Base-by-base conservation (phyloP, 768 basidiomycete genomes). In the Flagelloscypha sp. region DNA sequence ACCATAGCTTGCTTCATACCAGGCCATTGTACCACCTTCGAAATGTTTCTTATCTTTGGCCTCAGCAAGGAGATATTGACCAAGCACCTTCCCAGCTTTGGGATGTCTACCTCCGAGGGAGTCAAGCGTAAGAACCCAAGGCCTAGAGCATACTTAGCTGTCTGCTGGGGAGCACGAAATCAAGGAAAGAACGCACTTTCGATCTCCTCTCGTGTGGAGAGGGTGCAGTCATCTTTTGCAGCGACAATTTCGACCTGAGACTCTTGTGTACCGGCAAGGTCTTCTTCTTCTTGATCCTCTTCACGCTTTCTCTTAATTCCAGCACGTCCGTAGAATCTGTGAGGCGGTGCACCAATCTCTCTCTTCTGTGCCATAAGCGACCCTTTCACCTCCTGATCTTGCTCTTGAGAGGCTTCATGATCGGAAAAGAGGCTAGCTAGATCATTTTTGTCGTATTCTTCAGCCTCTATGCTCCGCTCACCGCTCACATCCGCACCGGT, bases 101-200 rank as follows among this genome's bases (percentile, higher is more conserved):
- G 66, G 65, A 56, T 97, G 93, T n/a, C 63, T 60, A 10, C 64
- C 61, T 4, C 84, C 82, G 30, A 99, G 68, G 2, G 94, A 98
- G 54, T 99, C 95, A 36, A 99, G 73, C 0, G 80, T 88, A 52
- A 92, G 79, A 22, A 99, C 80, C 44, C 75, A 77, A 5, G 86
- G 79, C 38, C 86, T 89, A 50, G 5, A 33, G 15, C 21, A 33
- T 15, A 27, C 18, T 37, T 34, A 8, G n/a, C n/a, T n/a, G n/a
- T n/a, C n/a, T n/a, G n/a, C n/a, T n/a, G n/a, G n/a, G 16, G 12
- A 13, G 17, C 12, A 35, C 23, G 21, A 12, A 21, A 15, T n/a
- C 8, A 11, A 8, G n/a, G 7, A 35, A 19, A 37, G 24, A 19
- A 31, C 9, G 25, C 25, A 9, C 25, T 27, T 27, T 13, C 25